Base-by-base conservation (phyloP, 2,329 filamentous ascomycete genomes). In the Whalleya microplaca region DNA sequence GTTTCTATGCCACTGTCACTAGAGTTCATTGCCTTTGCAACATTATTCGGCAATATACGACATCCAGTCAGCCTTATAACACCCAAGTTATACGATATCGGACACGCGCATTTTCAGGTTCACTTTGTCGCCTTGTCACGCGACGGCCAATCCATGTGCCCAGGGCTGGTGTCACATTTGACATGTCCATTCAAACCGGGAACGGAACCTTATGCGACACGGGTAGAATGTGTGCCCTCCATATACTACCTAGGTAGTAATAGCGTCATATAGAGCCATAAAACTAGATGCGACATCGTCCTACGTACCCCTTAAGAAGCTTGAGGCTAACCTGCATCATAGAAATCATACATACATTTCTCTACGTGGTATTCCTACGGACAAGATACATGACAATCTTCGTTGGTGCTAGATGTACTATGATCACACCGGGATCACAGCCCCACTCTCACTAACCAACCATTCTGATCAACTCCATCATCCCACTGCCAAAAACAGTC, bases 401-500 rank as follows among this genome's bases (percentile, higher is more conserved):
- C 23, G 23, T 27, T 27, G 23, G 23, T 27, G 23, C 23, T 9
- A 27, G 9, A 27, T 4, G 23, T 27, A 27, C 23, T 9, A 20
- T 20, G 46, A 14, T 27, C 29, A n/a, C 19, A 27, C 46, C n/a
- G 7, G 23, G 9, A 9, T 3, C 32, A 37, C 7, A 14, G 32
- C 32, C 32, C 32, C 5, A 20, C 23, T 23, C 18, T 8, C 37
- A 41, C 21, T 16, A 41, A 7, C 47, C 47, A 49, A 49, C 47
- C 47, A 49, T 49, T 19, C 29, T 6, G 8, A 37, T 37, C 37
- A 49, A n/a, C 20, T n/a, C 21, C 8, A n/a, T 21, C 40, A 49
- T 53, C 47, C 23, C 21, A 50, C 48, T 51, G 46, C 56, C 53
- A 44, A 46, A 59, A 59, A 46, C 10, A 37, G 56, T 46, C 45